A percentile compares a stretch with the other conserved stretches of the same genome.
phyloP scores from a whole-genome alignment of 495 filamentous ascomycete species.

The Sordaria brevicollis region DNA sequence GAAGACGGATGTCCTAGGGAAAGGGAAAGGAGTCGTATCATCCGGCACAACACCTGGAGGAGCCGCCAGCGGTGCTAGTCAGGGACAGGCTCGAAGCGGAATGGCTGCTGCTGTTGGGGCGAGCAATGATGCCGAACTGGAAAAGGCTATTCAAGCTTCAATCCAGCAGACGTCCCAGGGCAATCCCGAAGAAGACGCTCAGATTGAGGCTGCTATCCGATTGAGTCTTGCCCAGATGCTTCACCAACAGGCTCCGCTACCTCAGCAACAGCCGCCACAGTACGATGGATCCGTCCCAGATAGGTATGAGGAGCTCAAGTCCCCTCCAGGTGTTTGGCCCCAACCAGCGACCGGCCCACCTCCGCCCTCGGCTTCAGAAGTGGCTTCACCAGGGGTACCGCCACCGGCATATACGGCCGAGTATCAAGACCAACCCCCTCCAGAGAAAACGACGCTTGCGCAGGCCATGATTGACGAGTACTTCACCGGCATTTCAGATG shows the following conservation, averaged over 20 bases:
- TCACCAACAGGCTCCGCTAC: constrained; percentile 23
- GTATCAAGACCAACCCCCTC: neutral
- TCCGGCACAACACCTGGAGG: constrained; percentile 20
- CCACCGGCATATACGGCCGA: neutral
- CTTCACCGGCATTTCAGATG: constrained; percentile 30
- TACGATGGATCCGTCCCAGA: neutral
- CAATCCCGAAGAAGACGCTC: constrained; percentile 52
- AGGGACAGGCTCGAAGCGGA: neutral
- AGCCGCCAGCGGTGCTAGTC: constrained; percentile 6
- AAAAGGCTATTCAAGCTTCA: constrained; percentile 56
- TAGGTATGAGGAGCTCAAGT: neutral
- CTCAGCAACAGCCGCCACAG: constrained; percentile 9
- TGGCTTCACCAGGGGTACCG: neutral
- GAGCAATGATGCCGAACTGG: constrained; percentile 44
- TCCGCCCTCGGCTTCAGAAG: neutral
- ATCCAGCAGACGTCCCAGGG: constrained; percentile 59
- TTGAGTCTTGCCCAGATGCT: constrained; percentile 55
- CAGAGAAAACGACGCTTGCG: neutral
- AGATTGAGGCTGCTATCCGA: constrained; percentile 58
- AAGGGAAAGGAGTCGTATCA: neutral
- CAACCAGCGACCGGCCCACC: constrained; percentile 5
- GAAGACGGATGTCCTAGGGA: constrained; percentile 7
- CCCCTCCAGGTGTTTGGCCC: neutral
- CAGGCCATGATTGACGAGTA: constrained; percentile 15
- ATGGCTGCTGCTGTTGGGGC: neutral